These are phyloP conservation scores for Boletus sp. DNA, from an alignment of 1,284 basidiomycete species.

Conservation along the genomic window DNA sequence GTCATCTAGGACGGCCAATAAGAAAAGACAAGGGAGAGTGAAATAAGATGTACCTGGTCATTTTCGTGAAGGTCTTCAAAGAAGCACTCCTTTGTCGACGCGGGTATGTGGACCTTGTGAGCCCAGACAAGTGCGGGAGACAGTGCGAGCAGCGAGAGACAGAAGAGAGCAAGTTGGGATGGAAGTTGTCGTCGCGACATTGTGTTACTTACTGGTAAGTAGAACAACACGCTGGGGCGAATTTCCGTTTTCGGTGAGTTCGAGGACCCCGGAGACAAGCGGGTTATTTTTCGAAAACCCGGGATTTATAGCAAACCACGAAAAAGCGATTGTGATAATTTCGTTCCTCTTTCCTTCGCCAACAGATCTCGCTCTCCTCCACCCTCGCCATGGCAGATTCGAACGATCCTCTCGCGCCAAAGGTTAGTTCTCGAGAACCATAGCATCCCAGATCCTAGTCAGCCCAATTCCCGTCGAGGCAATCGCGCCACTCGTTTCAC, in stretches of 20 bases:
- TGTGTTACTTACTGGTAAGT: too few species aligned
- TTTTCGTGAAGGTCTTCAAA: slow-evolving; percentile 95
- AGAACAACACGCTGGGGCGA: background rate
- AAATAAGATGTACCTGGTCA: slow-evolving; percentile 67
- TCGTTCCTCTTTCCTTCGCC: slow-evolving; percentile 32
- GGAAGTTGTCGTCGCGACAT: slow-evolving; percentile 23
- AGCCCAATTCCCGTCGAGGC: slow-evolving; percentile 21
- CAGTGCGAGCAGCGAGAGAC: slow-evolving; percentile 40
- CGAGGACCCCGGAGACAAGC: slow-evolving; percentile 28
- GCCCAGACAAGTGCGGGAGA: slow-evolving; percentile 46
- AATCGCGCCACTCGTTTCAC: slow-evolving; percentile 31
- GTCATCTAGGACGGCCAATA: slow-evolving; percentile 73
- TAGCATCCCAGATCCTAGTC: slow-evolving; percentile 2
- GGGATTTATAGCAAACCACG: slow-evolving; percentile 14
- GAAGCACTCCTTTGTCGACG: slow-evolving; percentile 92
- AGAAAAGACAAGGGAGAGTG: background rate
- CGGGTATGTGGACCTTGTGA: slow-evolving; percentile 69
- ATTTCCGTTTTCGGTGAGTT: slow-evolving; percentile 11
- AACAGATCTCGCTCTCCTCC: slow-evolving; percentile 20
- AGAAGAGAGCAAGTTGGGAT: slow-evolving; percentile 30
- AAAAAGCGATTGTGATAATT: slow-evolving; percentile 28
- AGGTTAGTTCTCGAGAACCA: slow-evolving; percentile 42
- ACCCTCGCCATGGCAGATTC: slow-evolving; percentile 54
- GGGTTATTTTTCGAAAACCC: slow-evolving; percentile 9
- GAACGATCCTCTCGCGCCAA: slow-evolving; percentile 62